These are phyloP conservation scores for Micractinium conductrix DNA, from an alignment of 139 green algal species.

Conservation along the genomic window DNA sequence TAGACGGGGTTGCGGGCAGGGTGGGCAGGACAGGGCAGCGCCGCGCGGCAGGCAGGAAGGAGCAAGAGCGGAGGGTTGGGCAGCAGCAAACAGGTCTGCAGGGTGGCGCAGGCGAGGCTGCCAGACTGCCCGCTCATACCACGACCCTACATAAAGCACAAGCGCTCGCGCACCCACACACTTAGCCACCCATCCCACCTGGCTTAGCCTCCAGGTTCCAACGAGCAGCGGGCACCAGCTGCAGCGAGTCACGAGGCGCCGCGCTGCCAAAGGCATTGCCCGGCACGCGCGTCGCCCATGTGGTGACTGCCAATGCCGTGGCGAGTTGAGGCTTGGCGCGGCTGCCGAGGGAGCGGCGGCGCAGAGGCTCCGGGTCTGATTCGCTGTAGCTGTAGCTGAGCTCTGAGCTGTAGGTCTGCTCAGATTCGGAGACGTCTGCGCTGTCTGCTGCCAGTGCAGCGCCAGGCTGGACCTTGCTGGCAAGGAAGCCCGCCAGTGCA, in stretches of 20 bases:
- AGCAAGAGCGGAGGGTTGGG: background rate
- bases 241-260: conserved; percentile 27
- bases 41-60: background rate
- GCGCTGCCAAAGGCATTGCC: conserved; percentile 20
- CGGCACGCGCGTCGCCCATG: background rate
- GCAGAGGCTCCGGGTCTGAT: background rate
- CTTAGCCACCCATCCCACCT: background rate
- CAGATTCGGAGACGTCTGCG: background rate
- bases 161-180: background rate
- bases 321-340: too few species aligned
- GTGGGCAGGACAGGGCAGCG: too few species aligned
- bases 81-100: background rate
- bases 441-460: background rate
- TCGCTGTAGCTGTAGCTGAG: conserved; percentile 5
- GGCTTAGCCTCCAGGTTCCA: conserved; percentile 28
- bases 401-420: background rate
- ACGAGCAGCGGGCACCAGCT: conserved; percentile 32
- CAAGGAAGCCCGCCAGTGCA: conserved; percentile 45
- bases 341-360: too few species aligned
- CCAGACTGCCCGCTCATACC: too few species aligned
- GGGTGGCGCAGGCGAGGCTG: background rate
- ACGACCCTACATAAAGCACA: too few species aligned
- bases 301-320: conserved; percentile 8
- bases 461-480: background rate
- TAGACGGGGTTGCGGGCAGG: background rate